Conservation (phyloP, 768 basidiomycete species). For the Suillus plorans region DNA sequence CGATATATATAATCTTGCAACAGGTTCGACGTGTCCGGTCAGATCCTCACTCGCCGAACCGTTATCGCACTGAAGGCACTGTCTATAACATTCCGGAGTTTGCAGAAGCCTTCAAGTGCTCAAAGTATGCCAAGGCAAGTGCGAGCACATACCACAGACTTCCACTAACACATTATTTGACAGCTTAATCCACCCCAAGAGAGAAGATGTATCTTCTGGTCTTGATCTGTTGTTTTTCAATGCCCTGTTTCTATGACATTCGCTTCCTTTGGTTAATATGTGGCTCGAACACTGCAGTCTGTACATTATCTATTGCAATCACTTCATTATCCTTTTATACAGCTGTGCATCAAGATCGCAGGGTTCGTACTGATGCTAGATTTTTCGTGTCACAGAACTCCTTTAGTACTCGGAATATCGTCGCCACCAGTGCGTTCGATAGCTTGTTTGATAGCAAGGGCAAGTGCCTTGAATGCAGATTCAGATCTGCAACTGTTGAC, state of each 20-base stretch:
- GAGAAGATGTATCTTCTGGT: constrained; percentile 83
- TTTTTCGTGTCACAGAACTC: constrained; percentile 59
- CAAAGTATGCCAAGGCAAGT: constrained; percentile 69
- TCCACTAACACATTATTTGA: constrained; percentile 7
- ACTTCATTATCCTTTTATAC: neutral
- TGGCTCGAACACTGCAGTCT: neutral
- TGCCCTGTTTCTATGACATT: neutral
- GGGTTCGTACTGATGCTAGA: neutral
- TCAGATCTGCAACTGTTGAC: constrained; percentile 65
- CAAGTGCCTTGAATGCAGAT: constrained; percentile 97
- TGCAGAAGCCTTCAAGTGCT: constrained; percentile 83
- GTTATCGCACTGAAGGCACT: constrained; percentile 83
- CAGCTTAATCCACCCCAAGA: constrained; percentile 84
- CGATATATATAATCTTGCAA: neutral
- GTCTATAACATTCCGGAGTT: constrained; percentile 87
- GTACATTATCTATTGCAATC: constrained; percentile 10
- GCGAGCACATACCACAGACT: neutral
- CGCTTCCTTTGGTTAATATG: constrained; percentile 12
- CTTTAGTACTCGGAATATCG: constrained; percentile 96
- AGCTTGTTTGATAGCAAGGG: constrained; percentile 94
- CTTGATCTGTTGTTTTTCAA: constrained; percentile 23
- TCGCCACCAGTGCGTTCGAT: constrained; percentile 84
- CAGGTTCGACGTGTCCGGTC: constrained; percentile 79
- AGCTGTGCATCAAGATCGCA: neutral
- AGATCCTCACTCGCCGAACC: constrained; percentile 85